Conservation (phyloP, 192 early-diverging fungal species). For the Coemansia sp. region DNA sequence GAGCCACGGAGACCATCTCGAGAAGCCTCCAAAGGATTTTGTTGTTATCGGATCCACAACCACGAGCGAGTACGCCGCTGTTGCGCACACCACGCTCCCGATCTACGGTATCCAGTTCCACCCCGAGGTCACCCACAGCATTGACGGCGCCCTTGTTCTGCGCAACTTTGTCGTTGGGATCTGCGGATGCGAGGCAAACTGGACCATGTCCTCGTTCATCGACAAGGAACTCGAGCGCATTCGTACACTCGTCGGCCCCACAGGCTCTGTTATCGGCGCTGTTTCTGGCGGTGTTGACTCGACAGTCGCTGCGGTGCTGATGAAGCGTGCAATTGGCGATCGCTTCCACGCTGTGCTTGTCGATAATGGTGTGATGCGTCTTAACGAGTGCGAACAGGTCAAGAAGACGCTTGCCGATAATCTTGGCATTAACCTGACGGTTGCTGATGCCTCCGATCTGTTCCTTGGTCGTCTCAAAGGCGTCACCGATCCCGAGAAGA, state of each 20-base stretch:
- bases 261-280: slow-evolving; percentile 92
- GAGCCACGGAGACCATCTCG: slow-evolving; percentile 96
- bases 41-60: slow-evolving; percentile 78
- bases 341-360: slow-evolving; percentile 98
- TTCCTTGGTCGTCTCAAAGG: slow-evolving; percentile 87
- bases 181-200: slow-evolving; percentile 79
- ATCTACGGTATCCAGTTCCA: slow-evolving; percentile 99
- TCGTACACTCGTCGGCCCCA: slow-evolving; percentile 83
- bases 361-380: slow-evolving; percentile 98
- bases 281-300: slow-evolving; percentile 97
- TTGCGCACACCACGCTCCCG: slow-evolving; percentile 74
- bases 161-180: slow-evolving; percentile 94
- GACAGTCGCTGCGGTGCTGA: slow-evolving; percentile 93
- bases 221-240: slow-evolving; percentile 98
- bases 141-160: slow-evolving; percentile 76
- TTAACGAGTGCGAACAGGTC: slow-evolving; percentile 88
- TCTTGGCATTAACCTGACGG: slow-evolving; percentile 93
- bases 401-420: slow-evolving; percentile 83
- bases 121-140: slow-evolving; percentile 98
- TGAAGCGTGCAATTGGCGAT: slow-evolving; percentile 97
- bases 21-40: slow-evolving; percentile 79
- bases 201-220: slow-evolving; percentile 98
- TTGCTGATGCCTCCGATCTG: slow-evolving; percentile 82
- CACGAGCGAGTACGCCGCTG: slow-evolving; percentile 88
- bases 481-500: slow-evolving; percentile 92